Evolutionary conservation across 2,329 filamentous ascomycete species (phyloP), one percentile per base, ranked within the genome.

Genomic region (Leptodontidium sp.): DNA sequence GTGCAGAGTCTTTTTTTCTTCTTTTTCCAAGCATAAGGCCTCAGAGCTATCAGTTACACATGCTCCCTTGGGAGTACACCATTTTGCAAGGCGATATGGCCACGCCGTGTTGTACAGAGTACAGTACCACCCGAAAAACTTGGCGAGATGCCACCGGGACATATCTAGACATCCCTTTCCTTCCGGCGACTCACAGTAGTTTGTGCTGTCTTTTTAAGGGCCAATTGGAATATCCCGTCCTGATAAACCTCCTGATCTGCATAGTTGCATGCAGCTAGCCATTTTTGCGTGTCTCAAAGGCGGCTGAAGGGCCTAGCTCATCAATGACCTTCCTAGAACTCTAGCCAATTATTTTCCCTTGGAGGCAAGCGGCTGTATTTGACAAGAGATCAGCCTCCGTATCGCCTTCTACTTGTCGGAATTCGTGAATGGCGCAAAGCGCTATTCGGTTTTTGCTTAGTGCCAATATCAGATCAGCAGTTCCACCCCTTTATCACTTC

Each of bases 41-140:
- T 55, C 52, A 4, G 52, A 55, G 14, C 4, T 17, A 4, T 55
- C 29, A 6, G 3, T 55, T 14, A 26, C 15, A 35, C 52, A 29
- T 53, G 24, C 50, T 29, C 6, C 12, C 5, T 7, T 29, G 15
- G 26, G 21, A 50, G 9, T 26, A 53, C 24, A 15, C 11, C 14
- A 4, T 45, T 29, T 21, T 45, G 21, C 21, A 29, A 43, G 57
- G 57, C 38, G 21, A 59, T 2, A 26, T 29, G 50, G 21, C 21
- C 21, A n/a, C 57, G 21, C 9, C 21, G 21, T 43, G 57, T 59
- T 59, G 12, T 35, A 59, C 57, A 26, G 50, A 12, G 50, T 29
- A 53, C 21, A 26, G 57, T 59, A 26, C 21, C 35, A 43, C 38
- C 55, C 35, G 32, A 58, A 40, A 38, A 58, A 45, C 57, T 45